A percentile compares a stretch with the other conserved stretches of the same genome.
Evolutionary conservation across 768 basidiomycete species (phyloP).

Genomic region (Galerina marginata): DNA sequence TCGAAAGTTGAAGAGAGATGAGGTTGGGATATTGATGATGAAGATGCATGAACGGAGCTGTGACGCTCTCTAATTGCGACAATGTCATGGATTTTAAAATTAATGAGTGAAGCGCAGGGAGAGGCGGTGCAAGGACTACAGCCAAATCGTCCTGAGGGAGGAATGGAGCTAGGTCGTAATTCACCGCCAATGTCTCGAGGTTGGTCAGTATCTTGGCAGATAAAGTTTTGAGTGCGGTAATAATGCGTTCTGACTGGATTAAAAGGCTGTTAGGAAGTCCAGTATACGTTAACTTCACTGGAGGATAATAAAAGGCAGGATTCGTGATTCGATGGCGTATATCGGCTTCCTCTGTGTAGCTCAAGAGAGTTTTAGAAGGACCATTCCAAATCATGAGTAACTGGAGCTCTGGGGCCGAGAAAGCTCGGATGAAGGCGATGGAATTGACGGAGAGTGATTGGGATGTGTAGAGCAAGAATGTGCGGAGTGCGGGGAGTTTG

Average conservation of each 20-base stretch:
- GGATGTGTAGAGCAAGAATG: not conserved
- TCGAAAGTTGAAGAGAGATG: not conserved
- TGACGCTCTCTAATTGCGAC: not conserved
- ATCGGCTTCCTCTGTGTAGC: not conserved
- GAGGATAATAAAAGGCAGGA: too few species aligned
- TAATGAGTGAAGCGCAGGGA: not conserved
- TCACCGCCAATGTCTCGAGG: not conserved
- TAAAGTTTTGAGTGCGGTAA: not conserved
- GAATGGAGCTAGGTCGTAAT: not conserved
- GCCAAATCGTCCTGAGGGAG: not conserved
- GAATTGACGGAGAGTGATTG: not conserved
- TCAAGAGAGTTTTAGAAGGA: not conserved
- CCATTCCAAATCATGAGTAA: not conserved
- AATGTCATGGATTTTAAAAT: not conserved
- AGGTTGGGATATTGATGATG: not conserved
- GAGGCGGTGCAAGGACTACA: not conserved
- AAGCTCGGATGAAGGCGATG: not conserved
- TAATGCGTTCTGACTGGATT: not conserved
- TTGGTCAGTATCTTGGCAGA: not conserved
- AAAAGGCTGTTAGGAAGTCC: too few species aligned
- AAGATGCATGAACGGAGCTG: not conserved
- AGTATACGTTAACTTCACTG: too few species aligned
- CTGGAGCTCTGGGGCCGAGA: not conserved
- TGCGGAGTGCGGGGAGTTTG: not conserved
- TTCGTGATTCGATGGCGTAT: not conserved